Base-by-base conservation (phyloP, 768 basidiomycete species). In the Hygrophorus russula region DNA sequence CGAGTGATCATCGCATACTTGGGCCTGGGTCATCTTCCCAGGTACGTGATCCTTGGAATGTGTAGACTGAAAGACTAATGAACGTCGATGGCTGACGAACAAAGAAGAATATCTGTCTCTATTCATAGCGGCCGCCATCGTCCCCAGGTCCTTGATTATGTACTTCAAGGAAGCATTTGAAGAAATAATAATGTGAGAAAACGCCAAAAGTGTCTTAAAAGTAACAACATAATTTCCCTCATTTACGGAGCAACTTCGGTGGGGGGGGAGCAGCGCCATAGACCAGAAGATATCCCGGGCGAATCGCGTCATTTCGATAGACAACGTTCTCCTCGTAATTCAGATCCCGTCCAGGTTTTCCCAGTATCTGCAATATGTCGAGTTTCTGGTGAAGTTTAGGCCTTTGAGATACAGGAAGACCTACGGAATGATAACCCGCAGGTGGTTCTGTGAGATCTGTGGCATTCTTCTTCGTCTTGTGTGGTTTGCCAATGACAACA, bases 311-410 rank as follows among this genome's bases (percentile, higher is more conserved):
- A 51, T 80, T 80, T 35, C 64, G 53, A 50, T 82, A 82, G 10
- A 79, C 77, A 6, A 81, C 77, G 3, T 76, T 80, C 56, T 82
- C 80, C 56, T 76, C 77, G 46, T 80, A 81, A 53, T 81, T 82
- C 39, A 82, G 59, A 53, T 78, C 76, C 31, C 58, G 60, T 1
- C 80, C 80, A n/a, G 79, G 80, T 47, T 73, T 66, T 2, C 80
- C 80, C 6, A 74, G 59, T 15, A 82, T 65, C 79, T 81, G 45
- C 6, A 32, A 30, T 28, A 24, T n/a, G n/a, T 2, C 29, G 11
- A 39, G 47, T 27, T 28, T 43, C 41, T n/a, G n/a, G n/a, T n/a
- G n/a, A n/a, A 30, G 36, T 31, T n/a, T 12, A 5, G n/a, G n/a
- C n/a, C 31, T 29, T n/a, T 15, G 18, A 2, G 27, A 18, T 37